Evolutionary conservation across 1,139 yeast species (phyloP), one percentile per base, ranked within the genome.

Genomic region (Citeromyces hawaiiensis): DNA sequence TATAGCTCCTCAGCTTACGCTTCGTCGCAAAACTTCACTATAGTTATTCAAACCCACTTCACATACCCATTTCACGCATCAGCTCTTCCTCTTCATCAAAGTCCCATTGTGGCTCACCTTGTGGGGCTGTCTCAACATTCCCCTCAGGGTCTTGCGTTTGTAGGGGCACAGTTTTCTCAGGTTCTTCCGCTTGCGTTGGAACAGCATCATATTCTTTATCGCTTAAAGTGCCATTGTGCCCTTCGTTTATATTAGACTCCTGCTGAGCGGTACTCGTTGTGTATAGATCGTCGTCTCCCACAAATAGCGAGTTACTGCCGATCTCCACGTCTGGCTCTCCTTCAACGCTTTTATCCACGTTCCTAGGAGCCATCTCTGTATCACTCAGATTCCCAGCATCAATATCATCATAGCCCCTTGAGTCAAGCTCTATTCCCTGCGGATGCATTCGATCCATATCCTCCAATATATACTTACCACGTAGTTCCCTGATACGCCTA

Each of bases 31-130:
- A n/a, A n/a, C n/a, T n/a, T n/a, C n/a, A n/a, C n/a, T 19, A 19
- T 19, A 7, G 7, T 7, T 19, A 19, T 5, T 7, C 4, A 19
- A 19, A 7, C 21, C 4, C 21, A 19, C 21, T 19, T 19, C 21
- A 45, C 47, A 43, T 39, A 17, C 51, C 45, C 55, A 47, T 42
- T 36, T 46, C 50, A 43, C 44, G 41, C 41, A 40, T 45, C 42
- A 36, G 43, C 39, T 36, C 47, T 47, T 38, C 49, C 31, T 51
- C 56, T 16, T 51, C 55, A 5, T 53, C 55, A 21, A 47, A 51
- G 13, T 47, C 55, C 14, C 16, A 35, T 15, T 36, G 30, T 19
- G 38, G 39, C 25, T 8, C 38, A 29, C 15, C 15, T 40, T 10
- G 36, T 42, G 2, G 35, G 38, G 11, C 35, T 13, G 4, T 40